Evolutionary conservation across 2,329 filamentous ascomycete genomes (phyloP).

Genomic region (Cladosporium sp.): DNA sequence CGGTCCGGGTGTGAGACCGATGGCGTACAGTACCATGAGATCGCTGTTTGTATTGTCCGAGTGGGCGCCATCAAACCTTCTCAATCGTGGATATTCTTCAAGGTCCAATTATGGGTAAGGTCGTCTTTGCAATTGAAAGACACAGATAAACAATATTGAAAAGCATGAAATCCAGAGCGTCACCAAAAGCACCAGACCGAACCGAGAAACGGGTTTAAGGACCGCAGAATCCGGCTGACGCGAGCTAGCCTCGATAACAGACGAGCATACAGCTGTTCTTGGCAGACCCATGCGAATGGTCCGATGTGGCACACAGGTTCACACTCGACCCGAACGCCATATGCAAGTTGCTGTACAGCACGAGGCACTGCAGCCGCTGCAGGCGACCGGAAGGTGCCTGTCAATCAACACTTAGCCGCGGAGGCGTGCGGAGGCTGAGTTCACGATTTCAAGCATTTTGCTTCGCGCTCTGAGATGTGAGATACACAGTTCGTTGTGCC

Average conservation of each 20-base stretch:
- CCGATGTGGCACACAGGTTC: conserved; percentile 2
- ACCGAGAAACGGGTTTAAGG: not conserved
- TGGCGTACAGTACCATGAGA: not conserved
- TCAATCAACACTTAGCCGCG: not conserved
- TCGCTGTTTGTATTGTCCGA: conserved; percentile 2
- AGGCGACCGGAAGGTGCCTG: not conserved
- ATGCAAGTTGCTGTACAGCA: not conserved
- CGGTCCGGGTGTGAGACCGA: conserved; percentile 7
- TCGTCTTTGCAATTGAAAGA: not conserved
- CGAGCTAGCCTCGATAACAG: not conserved
- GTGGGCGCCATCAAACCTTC: not conserved
- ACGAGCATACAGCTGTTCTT: conserved; percentile 2
- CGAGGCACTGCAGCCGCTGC: not conserved
- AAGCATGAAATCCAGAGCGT: not conserved
- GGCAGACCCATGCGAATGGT: not conserved
- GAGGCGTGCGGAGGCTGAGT: not conserved
- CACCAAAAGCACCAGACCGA: not conserved
- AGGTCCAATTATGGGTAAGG: too few relatives aligned
- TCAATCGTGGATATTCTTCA: not conserved
- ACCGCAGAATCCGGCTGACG: conserved; percentile 8
- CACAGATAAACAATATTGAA: too few relatives aligned
- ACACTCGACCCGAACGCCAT: conserved; percentile 6
- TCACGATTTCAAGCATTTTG: not conserved
- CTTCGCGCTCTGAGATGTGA: not conserved
- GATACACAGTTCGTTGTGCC: not conserved